Evolutionary conservation across 2,329 filamentous ascomycete genomes (phyloP), one percentile per base, ranked within the genome.

Genomic region (Fusarium virguliforme): DNA sequence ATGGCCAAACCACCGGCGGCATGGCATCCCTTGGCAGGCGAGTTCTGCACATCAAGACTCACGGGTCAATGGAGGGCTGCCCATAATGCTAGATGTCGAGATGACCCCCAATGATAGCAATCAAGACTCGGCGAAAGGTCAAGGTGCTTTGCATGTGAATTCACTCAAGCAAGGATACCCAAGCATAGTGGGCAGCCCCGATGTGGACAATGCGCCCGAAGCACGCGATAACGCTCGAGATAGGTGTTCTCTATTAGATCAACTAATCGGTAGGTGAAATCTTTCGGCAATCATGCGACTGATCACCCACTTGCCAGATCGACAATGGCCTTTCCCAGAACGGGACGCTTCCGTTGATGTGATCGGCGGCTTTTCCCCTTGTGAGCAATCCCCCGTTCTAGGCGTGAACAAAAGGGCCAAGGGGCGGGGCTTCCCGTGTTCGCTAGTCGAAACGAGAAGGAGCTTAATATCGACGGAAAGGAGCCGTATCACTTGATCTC

Each of bases 201-300:
- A 58, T 58, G 15, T 24, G 40, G 55, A 46, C 34, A 35, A 30
- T 22, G 30, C 32, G 37, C 24, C 55, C 55, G 55, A 58, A 58
- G 38, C 55, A 58, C 38, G 40, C 55, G 40, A 58, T 58, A 30
- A 41, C 37, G 28, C 30, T 26, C 22, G 13, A 40, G 40, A 43
- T 35, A 58, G 18, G 40, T 38, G 38, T 26, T 46, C 22, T 12
- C n/a, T 32, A 10, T 22, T 34, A 18, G 40, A 58, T 58, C 55
- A 41, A 58, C 38, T 28, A 43, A 58, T 38, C 40, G 28, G 38
- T 35, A 43, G 28, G 28, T 58, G n/a, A 15, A 57, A 57, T 35
- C 55, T 30, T 58, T 58, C 38, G 55, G 18, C 55, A 58, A 58
- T 58, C 38, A 58, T 24, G 55, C 55, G 55, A 58, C 28, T 58